Evolutionary conservation across 1,284 basidiomycete species (phyloP).

Genomic region (Naganishia albida): DNA sequence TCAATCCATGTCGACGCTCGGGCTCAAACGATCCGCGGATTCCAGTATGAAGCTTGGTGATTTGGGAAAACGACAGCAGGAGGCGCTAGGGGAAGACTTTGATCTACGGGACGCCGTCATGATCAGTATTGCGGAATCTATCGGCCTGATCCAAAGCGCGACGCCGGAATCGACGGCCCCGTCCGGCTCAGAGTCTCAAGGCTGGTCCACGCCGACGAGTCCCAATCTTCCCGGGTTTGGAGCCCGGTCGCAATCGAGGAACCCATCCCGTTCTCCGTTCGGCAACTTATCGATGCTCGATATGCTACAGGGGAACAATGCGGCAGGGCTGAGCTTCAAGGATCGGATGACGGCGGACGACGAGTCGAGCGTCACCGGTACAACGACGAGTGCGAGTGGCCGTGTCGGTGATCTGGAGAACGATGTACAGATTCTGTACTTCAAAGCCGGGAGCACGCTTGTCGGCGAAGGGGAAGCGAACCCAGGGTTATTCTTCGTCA

Average conservation of each 20-base stretch:
- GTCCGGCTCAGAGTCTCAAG: slow-evolving; percentile 44
- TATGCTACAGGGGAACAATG: slow-evolving; percentile 53
- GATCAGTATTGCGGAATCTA: slow-evolving; percentile 95
- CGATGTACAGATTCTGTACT: slow-evolving; percentile 93
- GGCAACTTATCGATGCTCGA: slow-evolving; percentile 82
- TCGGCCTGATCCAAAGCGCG: slow-evolving; percentile 86
- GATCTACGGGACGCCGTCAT: slow-evolving; percentile 92
- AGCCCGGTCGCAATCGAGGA: slow-evolving; percentile 26
- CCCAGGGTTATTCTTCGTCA: slow-evolving; percentile 89
- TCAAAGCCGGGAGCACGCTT: slow-evolving; percentile 79
- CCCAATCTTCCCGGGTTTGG: slow-evolving; percentile 38
- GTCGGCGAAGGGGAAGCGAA: slow-evolving; percentile 88
- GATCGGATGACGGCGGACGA: slow-evolving; percentile 51
- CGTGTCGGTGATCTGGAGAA: slow-evolving; percentile 74
- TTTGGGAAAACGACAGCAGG: slow-evolving; percentile 31
- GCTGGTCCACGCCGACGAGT: slow-evolving; percentile 48
- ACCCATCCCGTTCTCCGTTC: slow-evolving; percentile 70
- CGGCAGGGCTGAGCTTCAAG: slow-evolving; percentile 38
- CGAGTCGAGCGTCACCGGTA: slow-evolving; percentile 58
- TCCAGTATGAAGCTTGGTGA: background rate
- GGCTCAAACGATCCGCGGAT: slow-evolving; percentile 19
- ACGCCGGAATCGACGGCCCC: slow-evolving; percentile 34
- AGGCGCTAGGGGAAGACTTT: slow-evolving; percentile 62
- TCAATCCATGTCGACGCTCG: slow-evolving; percentile 24
- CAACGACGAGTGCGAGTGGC: slow-evolving; percentile 54